These are phyloP conservation scores for Helotiales sp. DNA, from an alignment of 2,329 filamentous ascomycete genomes.

Conservation along the genomic window DNA sequence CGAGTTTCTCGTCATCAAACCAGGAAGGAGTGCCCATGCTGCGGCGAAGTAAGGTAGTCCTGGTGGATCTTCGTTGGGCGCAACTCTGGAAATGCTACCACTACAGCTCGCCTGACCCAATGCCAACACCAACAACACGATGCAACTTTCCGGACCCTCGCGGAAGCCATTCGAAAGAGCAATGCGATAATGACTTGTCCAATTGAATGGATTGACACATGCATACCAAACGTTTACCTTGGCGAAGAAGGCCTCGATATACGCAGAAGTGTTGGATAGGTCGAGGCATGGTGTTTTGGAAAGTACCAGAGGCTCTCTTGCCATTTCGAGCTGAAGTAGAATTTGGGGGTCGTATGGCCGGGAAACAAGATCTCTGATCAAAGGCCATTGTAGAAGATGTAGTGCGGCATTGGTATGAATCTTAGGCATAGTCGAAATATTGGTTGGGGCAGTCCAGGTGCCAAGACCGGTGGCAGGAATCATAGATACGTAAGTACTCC, in stretches of 20 bases:
- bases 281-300: slow-evolving; percentile 68
- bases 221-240: slow-evolving; percentile 85
- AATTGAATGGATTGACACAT: slow-evolving; percentile 80
- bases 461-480: slow-evolving; percentile 67
- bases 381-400: slow-evolving; percentile 76
- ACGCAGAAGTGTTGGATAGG: slow-evolving; percentile 70
- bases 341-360: slow-evolving; percentile 78
- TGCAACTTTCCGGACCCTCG: slow-evolving; percentile 78
- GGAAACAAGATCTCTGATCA: slow-evolving; percentile 76
- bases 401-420: slow-evolving; percentile 78
- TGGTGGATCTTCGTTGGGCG: slow-evolving; percentile 68
- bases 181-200: slow-evolving; percentile 72
- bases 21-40: slow-evolving; percentile 75
- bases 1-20: slow-evolving; percentile 77
- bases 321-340: slow-evolving; percentile 80
- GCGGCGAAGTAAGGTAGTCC: slow-evolving; percentile 79
- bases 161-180: slow-evolving; percentile 75
- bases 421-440: slow-evolving; percentile 85
- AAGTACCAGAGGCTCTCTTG: slow-evolving; percentile 69
- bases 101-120: slow-evolving; percentile 74
- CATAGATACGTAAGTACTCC: slow-evolving; percentile 49
- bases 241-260: slow-evolving; percentile 78
- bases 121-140: slow-evolving; percentile 75
- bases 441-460: slow-evolving; percentile 66
- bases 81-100: slow-evolving; percentile 73